A percentile compares a stretch with the other conserved stretches of the same genome.
Conservation (phyloP, 805 yeast genomes). For the Kazachstania taianensis region DNA sequence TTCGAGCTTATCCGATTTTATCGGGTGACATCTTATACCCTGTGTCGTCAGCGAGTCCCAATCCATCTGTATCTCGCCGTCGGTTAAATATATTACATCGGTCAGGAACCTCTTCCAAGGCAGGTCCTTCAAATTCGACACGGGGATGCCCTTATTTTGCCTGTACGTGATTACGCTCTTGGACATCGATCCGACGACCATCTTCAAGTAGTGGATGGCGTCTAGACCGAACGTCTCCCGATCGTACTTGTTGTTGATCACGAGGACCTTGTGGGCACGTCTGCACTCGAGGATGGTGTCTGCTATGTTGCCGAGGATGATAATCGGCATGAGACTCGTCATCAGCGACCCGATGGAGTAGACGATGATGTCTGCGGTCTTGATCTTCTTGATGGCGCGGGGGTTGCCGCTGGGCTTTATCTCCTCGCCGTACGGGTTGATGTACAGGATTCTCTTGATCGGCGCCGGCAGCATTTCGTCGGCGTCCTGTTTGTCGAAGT, state of each 20-base stretch:
- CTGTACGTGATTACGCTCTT: constrained; percentile 15
- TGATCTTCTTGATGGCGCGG: constrained; percentile 44
- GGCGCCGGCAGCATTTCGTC: constrained; percentile 63
- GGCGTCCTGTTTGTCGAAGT: constrained; percentile 47
- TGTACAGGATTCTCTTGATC: constrained; percentile 61
- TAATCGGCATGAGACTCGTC: constrained; percentile 78
- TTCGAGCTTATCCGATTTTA: constrained; percentile 19
- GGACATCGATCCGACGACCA: constrained; percentile 34
- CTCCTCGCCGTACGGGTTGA: constrained; percentile 83
- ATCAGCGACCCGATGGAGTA: constrained; percentile 82
- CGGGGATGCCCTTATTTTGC: constrained; percentile 14
- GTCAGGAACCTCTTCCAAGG: constrained; percentile 45
- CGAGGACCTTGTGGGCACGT: constrained; percentile 38
- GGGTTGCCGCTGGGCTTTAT: constrained; percentile 64
- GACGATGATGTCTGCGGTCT: constrained; percentile 44
- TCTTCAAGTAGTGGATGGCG: constrained; percentile 48
- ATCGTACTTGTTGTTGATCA: constrained; percentile 67
- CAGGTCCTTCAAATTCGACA: constrained; percentile 4
- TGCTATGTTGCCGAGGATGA: constrained; percentile 65
- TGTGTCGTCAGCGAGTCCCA: constrained; percentile 28
- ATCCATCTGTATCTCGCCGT: constrained; percentile 44
- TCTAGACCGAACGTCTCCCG: constrained; percentile 67
- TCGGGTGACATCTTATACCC: constrained; percentile 39
- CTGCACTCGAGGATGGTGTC: constrained; percentile 37
- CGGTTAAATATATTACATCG: constrained; percentile 47